These are phyloP conservation scores for Phytopythium vexans DNA, from an alignment of 352 stramenopile species.

Conservation along the genomic window DNA sequence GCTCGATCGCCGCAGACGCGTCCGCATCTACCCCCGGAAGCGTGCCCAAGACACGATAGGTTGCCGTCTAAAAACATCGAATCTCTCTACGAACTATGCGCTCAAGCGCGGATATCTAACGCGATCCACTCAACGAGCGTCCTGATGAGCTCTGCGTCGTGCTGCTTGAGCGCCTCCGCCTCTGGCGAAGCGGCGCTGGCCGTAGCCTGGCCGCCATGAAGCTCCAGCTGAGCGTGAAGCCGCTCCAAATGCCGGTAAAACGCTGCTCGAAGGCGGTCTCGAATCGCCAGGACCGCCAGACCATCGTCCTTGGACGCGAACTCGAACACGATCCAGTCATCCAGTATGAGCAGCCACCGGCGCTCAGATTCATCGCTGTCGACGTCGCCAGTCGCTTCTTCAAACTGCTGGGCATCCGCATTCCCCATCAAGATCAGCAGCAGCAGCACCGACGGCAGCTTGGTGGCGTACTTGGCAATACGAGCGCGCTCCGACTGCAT, in stretches of 20 bases:
- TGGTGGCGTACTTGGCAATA: conserved; percentile 68
- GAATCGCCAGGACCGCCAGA: conserved; percentile 41
- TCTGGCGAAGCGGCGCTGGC: neutral
- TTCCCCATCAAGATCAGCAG: conserved; percentile 65
- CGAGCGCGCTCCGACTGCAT: conserved; percentile 73
- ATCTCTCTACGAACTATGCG: too few relatives aligned
- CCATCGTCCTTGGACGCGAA: conserved; percentile 40
- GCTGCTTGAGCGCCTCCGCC: conserved; percentile 25
- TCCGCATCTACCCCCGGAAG: too few relatives aligned
- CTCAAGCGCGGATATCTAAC: conserved; percentile 24
- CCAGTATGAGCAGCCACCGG: conserved; percentile 56
- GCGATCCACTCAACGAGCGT: conserved; percentile 50
- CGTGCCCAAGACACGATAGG: too few relatives aligned
- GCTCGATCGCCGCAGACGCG: conserved; percentile 19
- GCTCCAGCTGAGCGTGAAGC: conserved; percentile 34
- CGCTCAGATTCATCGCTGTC: conserved; percentile 5
- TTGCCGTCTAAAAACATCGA: too few relatives aligned
- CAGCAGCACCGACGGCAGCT: conserved; percentile 54
- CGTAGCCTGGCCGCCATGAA: conserved; percentile 3
- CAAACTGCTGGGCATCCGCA: conserved; percentile 25
- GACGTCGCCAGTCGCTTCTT: conserved; percentile 18
- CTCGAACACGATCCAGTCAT: conserved; percentile 78
- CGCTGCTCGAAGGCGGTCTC: conserved; percentile 48
- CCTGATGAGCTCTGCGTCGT: conserved; percentile 54
- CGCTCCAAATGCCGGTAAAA: conserved; percentile 71